Evolutionary conservation across 2,329 filamentous ascomycete genomes (phyloP).

Genomic region (Bertia moriformis): DNA sequence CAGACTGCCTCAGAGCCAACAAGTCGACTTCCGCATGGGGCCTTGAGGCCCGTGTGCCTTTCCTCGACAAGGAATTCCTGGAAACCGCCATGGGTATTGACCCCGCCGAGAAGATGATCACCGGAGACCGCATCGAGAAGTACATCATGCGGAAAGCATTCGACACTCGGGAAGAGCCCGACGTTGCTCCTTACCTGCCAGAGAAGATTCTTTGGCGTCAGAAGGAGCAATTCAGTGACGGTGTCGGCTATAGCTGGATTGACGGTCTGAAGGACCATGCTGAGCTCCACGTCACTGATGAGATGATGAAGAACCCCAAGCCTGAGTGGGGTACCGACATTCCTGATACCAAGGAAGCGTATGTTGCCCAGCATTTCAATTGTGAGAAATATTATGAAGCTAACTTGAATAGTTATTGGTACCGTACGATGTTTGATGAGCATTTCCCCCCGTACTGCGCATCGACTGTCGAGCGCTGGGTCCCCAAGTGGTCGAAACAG

Average conservation of each 20-base stretch:
- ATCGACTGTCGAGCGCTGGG: slow-evolving; percentile 88
- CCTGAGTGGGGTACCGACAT: slow-evolving; percentile 86
- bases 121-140: slow-evolving; percentile 78
- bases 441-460: slow-evolving; percentile 90
- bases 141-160: slow-evolving; percentile 97
- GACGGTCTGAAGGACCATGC: slow-evolving; percentile 92
- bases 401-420: slow-evolving; percentile 61
- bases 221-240: slow-evolving; percentile 98
- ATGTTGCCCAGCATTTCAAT: slow-evolving; percentile 19
- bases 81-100: slow-evolving; percentile 88
- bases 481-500: slow-evolving; percentile 93
- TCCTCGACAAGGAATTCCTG: slow-evolving; percentile 95
- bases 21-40: slow-evolving; percentile 98
- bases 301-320: slow-evolving; percentile 98
- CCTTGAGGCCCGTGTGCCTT: slow-evolving; percentile 91
- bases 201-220: slow-evolving; percentile 93
- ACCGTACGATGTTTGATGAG: slow-evolving; percentile 96
- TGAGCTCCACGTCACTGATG: slow-evolving; percentile 76
- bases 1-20: slow-evolving; percentile 96
- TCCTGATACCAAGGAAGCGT: slow-evolving; percentile 93
- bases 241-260: slow-evolving; percentile 98
- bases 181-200: slow-evolving; percentile 73
- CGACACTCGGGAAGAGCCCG: slow-evolving; percentile 78
- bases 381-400: no score
- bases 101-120: slow-evolving; percentile 91